phyloP scores from a whole-genome alignment of 2,329 filamentous ascomycete genomes.

The Alternaria viburni region DNA sequence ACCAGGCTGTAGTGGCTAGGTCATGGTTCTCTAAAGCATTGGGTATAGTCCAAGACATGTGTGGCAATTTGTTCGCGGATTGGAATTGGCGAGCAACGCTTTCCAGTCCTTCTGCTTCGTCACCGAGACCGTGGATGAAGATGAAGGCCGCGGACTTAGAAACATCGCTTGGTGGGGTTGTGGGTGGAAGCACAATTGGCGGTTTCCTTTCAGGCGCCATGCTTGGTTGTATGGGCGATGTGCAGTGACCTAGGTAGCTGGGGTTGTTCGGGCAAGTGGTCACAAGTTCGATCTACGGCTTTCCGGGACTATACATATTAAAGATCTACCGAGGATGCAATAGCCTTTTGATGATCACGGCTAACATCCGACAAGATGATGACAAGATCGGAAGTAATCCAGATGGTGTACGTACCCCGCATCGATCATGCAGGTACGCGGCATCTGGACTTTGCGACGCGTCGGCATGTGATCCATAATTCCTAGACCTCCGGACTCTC shows the following conservation, averaged over 20 bases:
- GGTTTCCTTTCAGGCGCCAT: constrained; percentile 18
- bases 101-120: constrained; percentile 54
- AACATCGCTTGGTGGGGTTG: constrained; percentile 40
- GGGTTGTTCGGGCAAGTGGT: not conserved
- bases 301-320: not conserved
- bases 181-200: constrained; percentile 49
- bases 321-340: not conserved
- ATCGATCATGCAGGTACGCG: constrained; percentile 11
- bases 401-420: constrained; percentile 16
- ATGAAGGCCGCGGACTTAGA: constrained; percentile 53
- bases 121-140: constrained; percentile 56
- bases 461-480: constrained; percentile 19
- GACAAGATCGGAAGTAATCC: not conserved
- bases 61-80: constrained; percentile 54
- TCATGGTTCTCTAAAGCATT: constrained; percentile 57
- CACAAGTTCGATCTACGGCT: not conserved
- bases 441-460: constrained; percentile 3
- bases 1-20: constrained; percentile 57
- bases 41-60: constrained; percentile 59
- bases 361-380: not conserved
- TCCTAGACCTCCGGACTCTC: constrained; percentile 13
- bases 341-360: not conserved
- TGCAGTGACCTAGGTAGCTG: not conserved
- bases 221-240: not conserved
- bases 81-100: constrained; percentile 58